Base-by-base conservation (phyloP, 1,284 basidiomycete genomes). In the Cystobasidium slooffiae region DNA sequence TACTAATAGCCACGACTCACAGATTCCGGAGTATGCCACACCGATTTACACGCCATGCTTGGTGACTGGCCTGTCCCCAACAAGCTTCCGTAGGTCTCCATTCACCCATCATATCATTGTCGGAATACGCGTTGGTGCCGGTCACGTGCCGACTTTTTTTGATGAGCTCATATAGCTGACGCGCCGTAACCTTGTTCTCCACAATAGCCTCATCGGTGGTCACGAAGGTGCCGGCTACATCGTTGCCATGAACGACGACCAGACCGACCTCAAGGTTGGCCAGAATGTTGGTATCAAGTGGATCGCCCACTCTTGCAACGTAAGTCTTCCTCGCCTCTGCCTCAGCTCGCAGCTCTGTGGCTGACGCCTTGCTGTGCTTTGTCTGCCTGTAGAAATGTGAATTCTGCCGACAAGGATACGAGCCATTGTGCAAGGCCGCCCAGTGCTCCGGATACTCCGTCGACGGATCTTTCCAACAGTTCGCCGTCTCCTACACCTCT, bases 261-360 rank as follows among this genome's bases (percentile, higher is more conserved):
- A 88, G 1, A 79, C 81, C 59, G 79, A 88, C 78, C 80, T 85
- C 78, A 84, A 85, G 78, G 76, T 93, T 41, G 92, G 93, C 31
- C 89, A 93, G 77, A 87, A 90, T 14, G 93, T 95, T 59, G 93
- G 93, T 7, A 88, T 96, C 85, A 95, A 95, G 82, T 92, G 91
- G 91, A 84, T 91, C 49, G 90, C 89, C 7, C 85, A 89, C 80
- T 88, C 86, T 70, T 92, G 86, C 80, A 84, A 83, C 59, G 84
- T 66, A 31, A 53, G 64, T 53, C 24, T 12, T 89, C 20, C n/a
- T 58, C 46, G 37, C 37, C 18, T 44, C 10, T 8, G 8, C 52
- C 9, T 56, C n/a, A n/a, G n/a, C n/a, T n/a, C n/a, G n/a, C n/a
- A n/a, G n/a, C n/a, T n/a, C n/a, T n/a, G n/a, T n/a, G n/a, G n/a